Conservation (phyloP, 768 basidiomycete species). For the Sarcodon aspratus region DNA sequence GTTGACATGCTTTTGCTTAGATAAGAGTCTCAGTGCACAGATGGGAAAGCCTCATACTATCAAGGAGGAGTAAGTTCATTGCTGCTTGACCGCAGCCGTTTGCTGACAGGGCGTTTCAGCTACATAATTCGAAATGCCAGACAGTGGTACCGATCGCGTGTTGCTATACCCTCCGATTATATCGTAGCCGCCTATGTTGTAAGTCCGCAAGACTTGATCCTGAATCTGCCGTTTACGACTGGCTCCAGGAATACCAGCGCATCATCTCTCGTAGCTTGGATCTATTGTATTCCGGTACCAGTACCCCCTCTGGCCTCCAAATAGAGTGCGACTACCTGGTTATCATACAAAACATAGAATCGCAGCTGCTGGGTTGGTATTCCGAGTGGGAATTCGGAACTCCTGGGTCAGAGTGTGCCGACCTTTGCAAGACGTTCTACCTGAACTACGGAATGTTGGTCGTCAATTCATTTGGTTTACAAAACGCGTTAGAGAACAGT, state of each 20-base stretch:
- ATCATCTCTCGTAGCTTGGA: constrained; percentile 84
- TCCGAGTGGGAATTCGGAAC: constrained; percentile 32
- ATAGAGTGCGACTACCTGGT: constrained; percentile 77
- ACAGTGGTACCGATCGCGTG: constrained; percentile 61
- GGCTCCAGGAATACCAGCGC: constrained; percentile 67
- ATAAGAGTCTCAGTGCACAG: constrained; percentile 86
- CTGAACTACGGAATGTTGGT: constrained; percentile 81
- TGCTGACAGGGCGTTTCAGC: constrained; percentile 24
- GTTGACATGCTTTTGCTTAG: constrained; percentile 79
- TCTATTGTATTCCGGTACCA: constrained; percentile 77
- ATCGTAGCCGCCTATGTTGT: constrained; percentile 73
- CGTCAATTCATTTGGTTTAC: constrained; percentile 91
- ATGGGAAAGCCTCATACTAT: constrained; percentile 95
- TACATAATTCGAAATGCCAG: constrained; percentile 79
- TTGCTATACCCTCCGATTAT: constrained; percentile 52
- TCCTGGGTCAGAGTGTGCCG: constrained; percentile 28
- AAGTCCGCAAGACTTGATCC: constrained; percentile 17
- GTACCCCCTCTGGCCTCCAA: constrained; percentile 72
- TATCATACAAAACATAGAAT: constrained; percentile 75
- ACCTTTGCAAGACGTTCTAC: constrained; percentile 57
- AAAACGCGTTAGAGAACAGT: constrained; percentile 82
- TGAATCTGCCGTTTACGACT: constrained; percentile 2
- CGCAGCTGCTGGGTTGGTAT: constrained; percentile 55
- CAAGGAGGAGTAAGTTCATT: constrained; percentile 73
- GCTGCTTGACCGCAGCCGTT: constrained; percentile 2